phyloP scores from a whole-genome alignment of 257 asterid species.

The Phtheirospermum japonicum region DNA sequence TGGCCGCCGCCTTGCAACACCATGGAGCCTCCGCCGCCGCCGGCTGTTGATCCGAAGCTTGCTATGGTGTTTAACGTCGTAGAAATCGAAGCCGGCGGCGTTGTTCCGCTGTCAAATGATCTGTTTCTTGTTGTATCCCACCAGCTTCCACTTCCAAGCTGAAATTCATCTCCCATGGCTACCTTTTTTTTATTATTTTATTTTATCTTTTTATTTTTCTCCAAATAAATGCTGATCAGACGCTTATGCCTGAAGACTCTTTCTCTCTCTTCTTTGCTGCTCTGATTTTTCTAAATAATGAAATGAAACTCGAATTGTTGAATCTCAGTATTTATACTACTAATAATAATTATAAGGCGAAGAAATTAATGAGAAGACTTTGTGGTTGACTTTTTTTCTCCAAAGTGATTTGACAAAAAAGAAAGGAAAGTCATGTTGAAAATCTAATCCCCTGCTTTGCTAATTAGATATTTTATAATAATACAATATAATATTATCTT shows the following conservation, averaged over 20 bases:
- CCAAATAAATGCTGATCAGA: constrained; percentile 28
- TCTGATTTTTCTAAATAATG: constrained; percentile 20
- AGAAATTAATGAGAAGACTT: constrained; percentile 39
- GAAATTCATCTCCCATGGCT: constrained; percentile 86
- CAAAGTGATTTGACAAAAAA: constrained; percentile 49
- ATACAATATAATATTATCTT: too few species aligned
- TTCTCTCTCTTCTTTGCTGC: neutral
- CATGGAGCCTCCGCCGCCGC: neutral
- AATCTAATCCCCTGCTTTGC: constrained; percentile 41
- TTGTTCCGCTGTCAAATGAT: constrained; percentile 36
- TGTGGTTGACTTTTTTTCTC: constrained; percentile 61
- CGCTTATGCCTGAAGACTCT: too few species aligned
- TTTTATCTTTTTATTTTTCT: too few species aligned
- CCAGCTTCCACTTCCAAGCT: constrained; percentile 76
- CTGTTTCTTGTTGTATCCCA: constrained; percentile 64
- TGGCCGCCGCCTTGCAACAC: neutral
- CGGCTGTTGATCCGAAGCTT: constrained; percentile 39
- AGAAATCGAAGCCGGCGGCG: constrained; percentile 42
- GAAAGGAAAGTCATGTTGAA: constrained; percentile 38
- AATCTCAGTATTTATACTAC: constrained; percentile 63
- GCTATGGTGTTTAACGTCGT: constrained; percentile 45
- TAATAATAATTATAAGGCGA: constrained; percentile 16
- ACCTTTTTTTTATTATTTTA: neutral
- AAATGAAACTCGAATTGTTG: constrained; percentile 47
- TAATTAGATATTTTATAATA: constrained; percentile 21